phyloP scores from a whole-genome alignment of 2,329 filamentous ascomycete species.

The Tolypocladium pustulatum region DNA sequence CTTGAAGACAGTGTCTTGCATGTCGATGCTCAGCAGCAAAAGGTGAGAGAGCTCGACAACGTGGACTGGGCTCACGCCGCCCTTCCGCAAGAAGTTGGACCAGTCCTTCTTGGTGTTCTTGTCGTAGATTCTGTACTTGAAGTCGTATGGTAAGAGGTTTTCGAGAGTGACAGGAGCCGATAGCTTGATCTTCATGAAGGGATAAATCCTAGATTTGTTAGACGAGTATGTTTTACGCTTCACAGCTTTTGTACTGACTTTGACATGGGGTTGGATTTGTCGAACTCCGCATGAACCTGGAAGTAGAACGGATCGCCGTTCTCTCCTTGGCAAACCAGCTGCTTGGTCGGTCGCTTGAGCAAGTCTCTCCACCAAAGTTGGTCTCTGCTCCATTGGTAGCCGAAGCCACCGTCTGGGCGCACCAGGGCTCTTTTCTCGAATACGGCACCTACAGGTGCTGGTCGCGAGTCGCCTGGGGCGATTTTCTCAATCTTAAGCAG shows the following conservation, averaged over 20 bases:
- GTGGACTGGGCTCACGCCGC: constrained; percentile 92
- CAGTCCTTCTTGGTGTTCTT: constrained; percentile 98
- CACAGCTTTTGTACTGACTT: constrained; percentile 34
- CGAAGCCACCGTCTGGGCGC: constrained; percentile 89
- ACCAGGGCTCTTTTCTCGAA: constrained; percentile 83
- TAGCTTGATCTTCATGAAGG: constrained; percentile 86
- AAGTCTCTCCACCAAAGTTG: constrained; percentile 88
- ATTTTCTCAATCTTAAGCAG: constrained; percentile 98
- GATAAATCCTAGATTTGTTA: constrained; percentile 53
- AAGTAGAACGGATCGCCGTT: constrained; percentile 90
- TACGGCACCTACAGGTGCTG: constrained; percentile 83
- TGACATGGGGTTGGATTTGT: constrained; percentile 73
- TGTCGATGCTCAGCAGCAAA: constrained; percentile 82
- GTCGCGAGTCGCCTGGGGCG: constrained; percentile 77
- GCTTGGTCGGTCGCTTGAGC: constrained; percentile 71
- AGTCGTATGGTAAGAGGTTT: constrained; percentile 91
- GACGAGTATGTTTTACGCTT: neutral
- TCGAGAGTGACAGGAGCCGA: constrained; percentile 90
- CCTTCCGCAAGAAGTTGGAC: constrained; percentile 96
- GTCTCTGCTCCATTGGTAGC: constrained; percentile 89
- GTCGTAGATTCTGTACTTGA: constrained; percentile 98
- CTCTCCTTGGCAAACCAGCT: constrained; percentile 81
- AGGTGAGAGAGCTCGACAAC: constrained; percentile 94
- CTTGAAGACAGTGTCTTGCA: constrained; percentile 93
- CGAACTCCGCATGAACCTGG: constrained; percentile 80